phyloP scores from a whole-genome alignment of 805 yeast genomes.

The Diddensiella transvaalensis region DNA sequence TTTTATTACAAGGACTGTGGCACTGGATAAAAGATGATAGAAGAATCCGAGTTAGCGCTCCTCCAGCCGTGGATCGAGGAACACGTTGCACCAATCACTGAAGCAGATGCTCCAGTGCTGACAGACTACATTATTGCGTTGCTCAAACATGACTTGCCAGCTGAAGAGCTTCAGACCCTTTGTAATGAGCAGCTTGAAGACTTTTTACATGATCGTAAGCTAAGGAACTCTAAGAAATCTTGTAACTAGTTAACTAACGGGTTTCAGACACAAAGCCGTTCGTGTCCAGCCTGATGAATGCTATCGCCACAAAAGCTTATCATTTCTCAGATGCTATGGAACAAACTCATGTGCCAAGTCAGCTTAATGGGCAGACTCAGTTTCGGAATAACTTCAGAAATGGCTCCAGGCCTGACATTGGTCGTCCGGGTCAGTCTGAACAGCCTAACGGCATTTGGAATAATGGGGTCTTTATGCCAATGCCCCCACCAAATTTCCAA shows the following conservation, averaged over 20 bases:
- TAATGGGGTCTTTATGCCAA: conserved; percentile 13
- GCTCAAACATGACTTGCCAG: conserved; percentile 37
- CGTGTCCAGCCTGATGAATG: conserved; percentile 1
- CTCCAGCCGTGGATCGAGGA: conserved; percentile 25
- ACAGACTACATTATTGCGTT: conserved; percentile 45
- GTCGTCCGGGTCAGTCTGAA: conserved; percentile 8
- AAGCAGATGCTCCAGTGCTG: conserved; percentile 42
- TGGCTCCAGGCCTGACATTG: conserved; percentile 6
- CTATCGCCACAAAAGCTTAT: conserved; percentile 2
- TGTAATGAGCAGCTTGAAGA: conserved; percentile 39
- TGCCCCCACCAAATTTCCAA: conserved; percentile 23
- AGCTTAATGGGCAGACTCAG: conserved; percentile 27
- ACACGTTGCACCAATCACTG: conserved; percentile 25
- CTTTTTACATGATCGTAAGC: conserved; percentile 33
- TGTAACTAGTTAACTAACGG: neutral
- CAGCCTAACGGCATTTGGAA: conserved; percentile 7
- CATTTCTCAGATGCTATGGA: neutral
- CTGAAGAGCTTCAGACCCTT: conserved; percentile 33
- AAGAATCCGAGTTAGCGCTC: conserved; percentile 14
- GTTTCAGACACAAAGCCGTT: conserved; percentile 5
- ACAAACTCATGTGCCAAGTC: neutral
- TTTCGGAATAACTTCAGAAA: conserved; percentile 26
- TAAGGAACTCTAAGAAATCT: conserved; percentile 1
- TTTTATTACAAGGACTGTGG: no score
- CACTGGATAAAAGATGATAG: conserved; percentile 17